A percentile compares a stretch with the other conserved stretches of the same genome.
Conservation (phyloP, 176 grass and related monocot species). For the Eleusine indica region DNA sequence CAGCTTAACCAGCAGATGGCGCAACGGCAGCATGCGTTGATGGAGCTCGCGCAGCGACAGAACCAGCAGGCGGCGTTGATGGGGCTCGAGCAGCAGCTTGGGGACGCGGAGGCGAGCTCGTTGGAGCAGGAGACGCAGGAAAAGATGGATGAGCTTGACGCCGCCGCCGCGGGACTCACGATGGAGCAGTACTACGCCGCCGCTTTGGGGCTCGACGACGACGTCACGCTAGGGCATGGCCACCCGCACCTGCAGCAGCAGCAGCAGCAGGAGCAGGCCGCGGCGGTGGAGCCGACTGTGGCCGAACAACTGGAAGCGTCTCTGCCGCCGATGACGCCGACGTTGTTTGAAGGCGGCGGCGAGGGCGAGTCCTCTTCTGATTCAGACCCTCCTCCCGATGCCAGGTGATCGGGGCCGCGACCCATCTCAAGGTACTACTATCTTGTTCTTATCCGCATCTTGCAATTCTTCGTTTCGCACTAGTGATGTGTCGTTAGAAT, state of each 20-base stretch:
- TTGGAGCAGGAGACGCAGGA: neutral
- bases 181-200: too few relatives aligned
- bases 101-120: too few relatives aligned
- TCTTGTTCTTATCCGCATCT: too few relatives aligned
- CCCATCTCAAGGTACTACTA: neutral
- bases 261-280: neutral
- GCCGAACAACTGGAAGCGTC: neutral
- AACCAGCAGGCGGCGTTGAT: too few relatives aligned
- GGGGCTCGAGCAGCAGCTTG: neutral
- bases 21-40: too few relatives aligned
- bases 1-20: too few relatives aligned
- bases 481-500: neutral
- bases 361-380: too few relatives aligned
- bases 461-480: neutral
- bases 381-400: neutral
- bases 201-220: too few relatives aligned
- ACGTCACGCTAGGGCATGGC: too few relatives aligned
- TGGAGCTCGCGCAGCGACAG: too few relatives aligned
- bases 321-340: neutral
- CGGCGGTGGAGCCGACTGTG: too few relatives aligned
- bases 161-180: neutral
- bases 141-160: too few relatives aligned
- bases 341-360: neutral
- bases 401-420: neutral
- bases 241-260: neutral